These are phyloP conservation scores for Irpex sp. DNA, from an alignment of 1,284 basidiomycete species.

Conservation along the genomic window DNA sequence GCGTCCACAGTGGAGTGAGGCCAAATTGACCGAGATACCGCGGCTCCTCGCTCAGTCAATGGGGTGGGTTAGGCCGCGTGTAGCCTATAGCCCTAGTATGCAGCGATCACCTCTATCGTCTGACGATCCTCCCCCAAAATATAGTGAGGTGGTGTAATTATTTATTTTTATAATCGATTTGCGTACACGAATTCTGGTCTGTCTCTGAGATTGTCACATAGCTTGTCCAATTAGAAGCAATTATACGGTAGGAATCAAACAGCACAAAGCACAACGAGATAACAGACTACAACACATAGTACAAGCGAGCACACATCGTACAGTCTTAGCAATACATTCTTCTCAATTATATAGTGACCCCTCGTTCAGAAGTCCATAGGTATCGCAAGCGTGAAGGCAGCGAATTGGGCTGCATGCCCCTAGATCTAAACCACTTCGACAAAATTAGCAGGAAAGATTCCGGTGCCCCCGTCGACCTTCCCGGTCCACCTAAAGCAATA, in stretches of 20 bases:
- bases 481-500: slow-evolving; percentile 62
- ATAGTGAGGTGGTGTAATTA: no score
- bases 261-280: neutral
- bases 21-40: no score
- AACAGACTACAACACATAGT: no score
- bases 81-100: no score
- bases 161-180: no score
- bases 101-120: no score
- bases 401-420: neutral
- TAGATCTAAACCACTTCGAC: slow-evolving; percentile 39
- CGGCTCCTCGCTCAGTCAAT: no score
- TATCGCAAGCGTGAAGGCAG: no score
- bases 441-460: slow-evolving; percentile 56
- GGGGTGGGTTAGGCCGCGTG: no score
- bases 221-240: neutral
- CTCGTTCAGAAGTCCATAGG: neutral
- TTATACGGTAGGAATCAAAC: neutral
- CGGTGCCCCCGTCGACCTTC: slow-evolving; percentile 35
- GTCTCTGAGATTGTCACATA: neutral
- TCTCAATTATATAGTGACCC: neutral
- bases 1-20: no score
- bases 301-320: neutral
- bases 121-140: no score
- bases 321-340: neutral
- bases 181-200: no score